phyloP scores from a whole-genome alignment of 148 eudicot genomes.

The Fagopyrum esculentum region DNA sequence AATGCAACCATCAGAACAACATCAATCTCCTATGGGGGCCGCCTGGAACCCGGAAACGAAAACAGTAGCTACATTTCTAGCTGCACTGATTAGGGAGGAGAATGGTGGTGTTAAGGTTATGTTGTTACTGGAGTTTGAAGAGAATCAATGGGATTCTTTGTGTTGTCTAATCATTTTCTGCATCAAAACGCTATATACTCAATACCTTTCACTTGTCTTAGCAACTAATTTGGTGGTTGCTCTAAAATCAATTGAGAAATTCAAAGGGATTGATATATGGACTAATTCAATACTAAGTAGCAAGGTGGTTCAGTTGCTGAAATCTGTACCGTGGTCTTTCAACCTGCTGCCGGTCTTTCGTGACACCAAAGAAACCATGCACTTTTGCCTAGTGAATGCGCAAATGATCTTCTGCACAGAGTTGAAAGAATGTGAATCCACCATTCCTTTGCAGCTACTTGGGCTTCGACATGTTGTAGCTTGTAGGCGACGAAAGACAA shows the following conservation, averaged over 20 bases:
- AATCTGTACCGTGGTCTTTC: too few relatives aligned
- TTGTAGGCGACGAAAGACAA: too few relatives aligned
- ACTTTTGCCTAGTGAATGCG: too few relatives aligned
- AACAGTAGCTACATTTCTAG: neutral
- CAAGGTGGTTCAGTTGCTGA: too few relatives aligned
- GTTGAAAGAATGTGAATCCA: too few relatives aligned
- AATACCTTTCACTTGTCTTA: constrained; percentile 21
- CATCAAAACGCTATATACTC: constrained; percentile 30
- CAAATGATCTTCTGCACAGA: too few relatives aligned
- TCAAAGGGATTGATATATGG: too few relatives aligned
- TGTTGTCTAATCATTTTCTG: constrained; percentile 8
- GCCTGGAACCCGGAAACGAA: neutral
- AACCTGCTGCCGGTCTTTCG: too few relatives aligned
- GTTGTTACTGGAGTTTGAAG: constrained; percentile 22
- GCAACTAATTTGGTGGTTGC: constrained; percentile 28
- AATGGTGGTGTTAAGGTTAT: neutral
- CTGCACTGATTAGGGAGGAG: neutral
- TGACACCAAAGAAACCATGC: too few relatives aligned
- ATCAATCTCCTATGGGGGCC: neutral
- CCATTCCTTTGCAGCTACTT: too few relatives aligned
- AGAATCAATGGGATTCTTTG: neutral
- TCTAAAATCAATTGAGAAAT: neutral
- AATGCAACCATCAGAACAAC: neutral
- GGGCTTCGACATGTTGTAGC: too few relatives aligned
- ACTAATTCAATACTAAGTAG: too few relatives aligned